Base-by-base conservation (phyloP, 2,329 filamentous ascomycete species). In the Cryphonectria naterciae region DNA sequence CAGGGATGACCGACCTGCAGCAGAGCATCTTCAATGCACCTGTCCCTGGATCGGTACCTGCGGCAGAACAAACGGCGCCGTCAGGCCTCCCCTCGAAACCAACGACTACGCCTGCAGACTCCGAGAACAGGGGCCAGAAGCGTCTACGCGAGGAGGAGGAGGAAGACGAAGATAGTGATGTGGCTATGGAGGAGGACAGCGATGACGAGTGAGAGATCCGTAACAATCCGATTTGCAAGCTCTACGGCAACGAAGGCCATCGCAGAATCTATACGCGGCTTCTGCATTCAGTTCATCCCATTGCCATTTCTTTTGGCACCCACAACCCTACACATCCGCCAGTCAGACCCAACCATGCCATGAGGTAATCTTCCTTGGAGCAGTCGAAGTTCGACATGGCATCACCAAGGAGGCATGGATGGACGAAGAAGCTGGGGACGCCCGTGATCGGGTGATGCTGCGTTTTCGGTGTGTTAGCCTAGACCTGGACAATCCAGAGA, bases 281-380 rank as follows among this genome's bases (percentile, higher is more conserved):
- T 56, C 56, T 37, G 67, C 63, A 71, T 73, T 74, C 73, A 65
- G 22, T 69, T 80, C 73, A 81, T 73, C 77, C 74, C 73, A 83
- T 75, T 66, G 85, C 87, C 87, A 95, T 87, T 78, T 91, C 88
- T 77, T 88, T 87, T 70, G 93, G 93, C 73, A 97, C 84, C 86
- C 89, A 90, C 74, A 98, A 85, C 70, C 93, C 93, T 56, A 97
- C 92, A 75, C 89, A 91, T 67, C 89, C 89, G 71, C 95, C 95
- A 61, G 97, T 89, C 70, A 97, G 83, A n/a, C 95, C 95, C 73
- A 98, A 85, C 95, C 95, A 98, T 69, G 94, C 83, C 82, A 94
- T 88, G 77, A 98, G 85, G 83, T 98, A 98, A 76, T 91, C 85
- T 76, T 90, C 81, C 79, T 85, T 83, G 78, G 85, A 80, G 76